Percentiles rank a stretch among this genome's conserved stretches.
Conservation (phyloP, 2,329 filamentous ascomycete species). For the Boeremia lycopersici region DNA sequence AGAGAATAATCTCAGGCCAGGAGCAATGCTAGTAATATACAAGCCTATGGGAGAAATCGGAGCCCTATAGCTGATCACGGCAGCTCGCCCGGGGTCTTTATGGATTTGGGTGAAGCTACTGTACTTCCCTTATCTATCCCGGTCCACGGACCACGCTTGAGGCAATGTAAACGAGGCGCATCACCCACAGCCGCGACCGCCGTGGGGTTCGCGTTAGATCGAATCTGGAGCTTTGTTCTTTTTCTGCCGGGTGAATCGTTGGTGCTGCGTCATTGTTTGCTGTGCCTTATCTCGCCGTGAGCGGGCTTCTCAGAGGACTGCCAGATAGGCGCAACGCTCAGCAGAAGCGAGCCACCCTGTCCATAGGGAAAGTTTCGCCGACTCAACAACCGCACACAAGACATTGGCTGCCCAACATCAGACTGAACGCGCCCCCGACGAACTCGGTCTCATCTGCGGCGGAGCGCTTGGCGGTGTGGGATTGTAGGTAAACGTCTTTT, state of each 20-base stretch:
- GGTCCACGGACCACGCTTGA: constrained; percentile 41
- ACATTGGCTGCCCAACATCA: constrained; percentile 11
- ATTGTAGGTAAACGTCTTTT: constrained; percentile 21
- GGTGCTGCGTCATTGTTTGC: constrained; percentile 36
- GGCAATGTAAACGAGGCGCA: constrained; percentile 46
- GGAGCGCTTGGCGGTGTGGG: constrained; percentile 38
- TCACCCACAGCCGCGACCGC: constrained; percentile 40
- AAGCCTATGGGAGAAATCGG: constrained; percentile 37
- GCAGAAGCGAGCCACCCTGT: constrained; percentile 19
- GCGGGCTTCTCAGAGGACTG: constrained; percentile 14
- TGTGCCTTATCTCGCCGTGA: constrained; percentile 34
- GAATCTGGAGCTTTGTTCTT: constrained; percentile 40
- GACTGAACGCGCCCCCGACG: constrained; percentile 10
- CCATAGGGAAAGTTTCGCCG: constrained; percentile 21
- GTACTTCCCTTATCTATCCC: constrained; percentile 48
- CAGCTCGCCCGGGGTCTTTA: constrained; percentile 42
- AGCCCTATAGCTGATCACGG: constrained; percentile 38
- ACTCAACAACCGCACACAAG: constrained; percentile 9
- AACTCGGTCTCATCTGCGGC: constrained; percentile 30
- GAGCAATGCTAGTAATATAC: constrained; percentile 41
- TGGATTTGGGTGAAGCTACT: constrained; percentile 34
- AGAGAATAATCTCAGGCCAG: constrained; percentile 20
- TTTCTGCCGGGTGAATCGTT: constrained; percentile 33
- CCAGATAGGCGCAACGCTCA: constrained; percentile 21
- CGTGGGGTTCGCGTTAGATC: constrained; percentile 47